Evolutionary conservation across 352 stramenopile species (phyloP).

Genomic region (Sclerospora graminicola): DNA sequence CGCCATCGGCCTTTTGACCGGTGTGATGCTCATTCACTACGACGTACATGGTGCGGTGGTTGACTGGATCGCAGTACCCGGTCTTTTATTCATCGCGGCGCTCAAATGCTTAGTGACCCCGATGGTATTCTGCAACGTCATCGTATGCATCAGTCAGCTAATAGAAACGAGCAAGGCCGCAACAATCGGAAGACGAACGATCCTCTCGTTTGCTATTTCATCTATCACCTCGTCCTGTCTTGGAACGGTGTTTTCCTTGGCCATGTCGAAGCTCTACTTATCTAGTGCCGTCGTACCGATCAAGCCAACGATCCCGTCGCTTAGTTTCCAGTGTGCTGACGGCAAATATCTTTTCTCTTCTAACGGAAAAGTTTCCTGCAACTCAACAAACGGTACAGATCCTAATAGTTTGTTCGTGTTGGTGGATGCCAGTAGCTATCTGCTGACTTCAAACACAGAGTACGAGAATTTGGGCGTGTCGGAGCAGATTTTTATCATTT

Average conservation of each 20-base stretch:
- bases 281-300: constrained; percentile 18
- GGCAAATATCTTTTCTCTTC: constrained; percentile 25
- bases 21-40: constrained; percentile 31
- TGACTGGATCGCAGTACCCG: constrained; percentile 46
- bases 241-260: constrained; percentile 32
- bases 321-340: constrained; percentile 41
- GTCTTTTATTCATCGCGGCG: constrained; percentile 47
- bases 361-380: constrained; percentile 34
- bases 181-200: constrained; percentile 37
- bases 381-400: constrained; percentile 19
- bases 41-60: constrained; percentile 22
- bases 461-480: constrained; percentile 43
- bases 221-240: constrained; percentile 41
- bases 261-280: constrained; percentile 28
- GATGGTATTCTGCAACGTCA: constrained; percentile 60
- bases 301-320: constrained; percentile 12
- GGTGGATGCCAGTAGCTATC: constrained; percentile 42
- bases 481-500: constrained; percentile 61
- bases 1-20: constrained; percentile 31
- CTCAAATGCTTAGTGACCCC: constrained; percentile 60
- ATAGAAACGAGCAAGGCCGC: constrained; percentile 43
- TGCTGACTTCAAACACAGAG: constrained; percentile 22
- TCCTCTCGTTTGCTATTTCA: constrained; percentile 28
- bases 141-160: constrained; percentile 48
- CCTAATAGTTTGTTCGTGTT: constrained; percentile 33